Conservation (phyloP, 306 rosid genomes). For the Dicorynia guianensis region DNA sequence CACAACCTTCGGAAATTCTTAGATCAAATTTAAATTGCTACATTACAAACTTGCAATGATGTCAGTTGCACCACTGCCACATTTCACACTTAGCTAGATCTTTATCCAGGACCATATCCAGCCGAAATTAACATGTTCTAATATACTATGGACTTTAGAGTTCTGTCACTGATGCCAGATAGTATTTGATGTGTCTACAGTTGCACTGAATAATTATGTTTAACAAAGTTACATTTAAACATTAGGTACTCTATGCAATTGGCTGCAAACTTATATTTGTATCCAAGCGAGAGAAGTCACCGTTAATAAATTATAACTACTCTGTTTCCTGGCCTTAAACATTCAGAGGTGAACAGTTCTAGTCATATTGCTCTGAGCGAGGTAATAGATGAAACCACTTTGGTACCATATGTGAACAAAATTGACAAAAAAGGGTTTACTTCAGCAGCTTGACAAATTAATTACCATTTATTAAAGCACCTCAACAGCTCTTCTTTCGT, state of each 20-base stretch:
- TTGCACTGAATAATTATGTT: not conserved
- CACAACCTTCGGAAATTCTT: not conserved
- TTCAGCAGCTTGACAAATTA: not conserved
- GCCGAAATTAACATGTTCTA: constrained; percentile 21
- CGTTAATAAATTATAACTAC: not conserved
- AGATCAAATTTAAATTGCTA: not conserved
- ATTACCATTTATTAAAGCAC: constrained; percentile 14
- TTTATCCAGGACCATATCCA: constrained; percentile 18
- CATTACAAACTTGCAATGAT: constrained; percentile 9
- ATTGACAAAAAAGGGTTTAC: not conserved
- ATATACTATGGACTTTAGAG: not conserved
- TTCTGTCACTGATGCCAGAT: not conserved
- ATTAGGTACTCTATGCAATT: not conserved
- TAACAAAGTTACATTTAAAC: constrained; percentile 12
- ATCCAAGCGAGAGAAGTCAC: constrained; percentile 1
- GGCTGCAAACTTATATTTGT: not conserved
- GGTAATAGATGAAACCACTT: not conserved
- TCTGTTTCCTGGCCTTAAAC: not conserved
- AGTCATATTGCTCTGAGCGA: not conserved
- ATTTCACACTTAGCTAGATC: constrained; percentile 6
- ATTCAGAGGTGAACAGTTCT: not conserved
- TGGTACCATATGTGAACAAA: not conserved
- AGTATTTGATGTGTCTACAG: not conserved
- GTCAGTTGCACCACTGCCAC: not conserved
- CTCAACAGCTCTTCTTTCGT: constrained; percentile 16